Evolutionary conservation across 805 yeast genomes (phyloP).

Genomic region (Clavispora carvajalis): DNA sequence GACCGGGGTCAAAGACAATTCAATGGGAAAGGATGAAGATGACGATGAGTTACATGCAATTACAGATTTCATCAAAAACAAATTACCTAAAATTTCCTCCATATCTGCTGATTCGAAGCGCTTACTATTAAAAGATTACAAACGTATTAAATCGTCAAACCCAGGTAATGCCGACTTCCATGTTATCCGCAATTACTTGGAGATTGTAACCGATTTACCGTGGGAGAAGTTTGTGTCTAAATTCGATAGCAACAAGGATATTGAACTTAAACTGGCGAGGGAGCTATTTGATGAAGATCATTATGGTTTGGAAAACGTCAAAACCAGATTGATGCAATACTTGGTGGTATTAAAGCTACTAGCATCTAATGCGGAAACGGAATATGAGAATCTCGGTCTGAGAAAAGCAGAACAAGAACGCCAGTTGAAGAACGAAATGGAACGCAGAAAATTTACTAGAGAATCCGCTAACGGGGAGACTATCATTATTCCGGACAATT

Average conservation of each 20-base stretch:
- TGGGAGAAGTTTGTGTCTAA: constrained; percentile 41
- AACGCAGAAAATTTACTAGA: constrained; percentile 12
- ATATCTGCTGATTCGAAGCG: constrained; percentile 36
- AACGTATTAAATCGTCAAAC: constrained; percentile 45
- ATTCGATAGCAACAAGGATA: constrained; percentile 34
- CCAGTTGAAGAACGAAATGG: constrained; percentile 7
- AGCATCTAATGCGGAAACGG: constrained; percentile 33
- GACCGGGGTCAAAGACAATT: too few relatives aligned
- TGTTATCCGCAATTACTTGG: constrained; percentile 58
- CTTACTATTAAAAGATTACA: constrained; percentile 44
- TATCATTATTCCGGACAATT: constrained; percentile 32
- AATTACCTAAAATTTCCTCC: constrained; percentile 29
- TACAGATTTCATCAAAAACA: constrained; percentile 31
- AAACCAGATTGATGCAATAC: constrained; percentile 71
- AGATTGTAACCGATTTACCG: constrained; percentile 60
- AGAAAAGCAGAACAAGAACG: constrained; percentile 6
- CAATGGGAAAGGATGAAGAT: constrained; percentile 39
- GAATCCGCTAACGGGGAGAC: constrained; percentile 18
- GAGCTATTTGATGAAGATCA: constrained; percentile 68
- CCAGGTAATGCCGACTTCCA: constrained; percentile 58
- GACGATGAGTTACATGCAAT: constrained; percentile 38
- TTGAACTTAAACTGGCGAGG: constrained; percentile 50
- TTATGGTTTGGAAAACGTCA: constrained; percentile 69
- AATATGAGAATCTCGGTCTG: constrained; percentile 7
- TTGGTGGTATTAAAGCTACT: constrained; percentile 68